Conservation (phyloP, 179 eudicot species). For the Heliamphora ciliata region DNA sequence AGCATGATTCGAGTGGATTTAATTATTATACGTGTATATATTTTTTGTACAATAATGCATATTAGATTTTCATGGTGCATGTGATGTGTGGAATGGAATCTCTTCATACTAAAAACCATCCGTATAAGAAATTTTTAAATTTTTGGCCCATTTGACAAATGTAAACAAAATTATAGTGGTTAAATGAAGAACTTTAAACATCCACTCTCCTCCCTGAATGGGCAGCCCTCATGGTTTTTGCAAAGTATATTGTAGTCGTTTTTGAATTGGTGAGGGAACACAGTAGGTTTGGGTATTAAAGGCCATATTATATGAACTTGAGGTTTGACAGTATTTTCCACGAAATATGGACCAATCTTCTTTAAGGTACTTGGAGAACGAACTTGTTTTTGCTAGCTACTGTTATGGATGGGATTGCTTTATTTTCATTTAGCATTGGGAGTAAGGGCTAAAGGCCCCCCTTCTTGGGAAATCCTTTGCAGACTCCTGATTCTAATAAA, state of each 20-base stretch:
- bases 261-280: too few species aligned
- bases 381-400: background rate
- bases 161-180: background rate
- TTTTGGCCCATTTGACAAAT: too few species aligned
- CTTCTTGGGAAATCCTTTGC: background rate
- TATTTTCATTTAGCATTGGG: background rate
- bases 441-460: background rate
- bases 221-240: background rate
- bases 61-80: too few species aligned
- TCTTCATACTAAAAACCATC: too few species aligned
- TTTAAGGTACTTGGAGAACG: background rate
- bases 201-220: background rate
- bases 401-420: background rate
- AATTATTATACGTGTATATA: too few species aligned
- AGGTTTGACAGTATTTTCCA: background rate
- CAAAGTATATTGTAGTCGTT: background rate
- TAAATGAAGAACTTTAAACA: background rate
- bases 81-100: too few species aligned
- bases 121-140: too few species aligned
- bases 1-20: too few species aligned
- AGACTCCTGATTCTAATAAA: background rate
- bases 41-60: too few species aligned
- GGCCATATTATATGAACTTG: background rate
- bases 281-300: background rate
- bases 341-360: background rate